Base-by-base conservation (phyloP, 257 asterid genomes). In the Forsythia viridissima region DNA sequence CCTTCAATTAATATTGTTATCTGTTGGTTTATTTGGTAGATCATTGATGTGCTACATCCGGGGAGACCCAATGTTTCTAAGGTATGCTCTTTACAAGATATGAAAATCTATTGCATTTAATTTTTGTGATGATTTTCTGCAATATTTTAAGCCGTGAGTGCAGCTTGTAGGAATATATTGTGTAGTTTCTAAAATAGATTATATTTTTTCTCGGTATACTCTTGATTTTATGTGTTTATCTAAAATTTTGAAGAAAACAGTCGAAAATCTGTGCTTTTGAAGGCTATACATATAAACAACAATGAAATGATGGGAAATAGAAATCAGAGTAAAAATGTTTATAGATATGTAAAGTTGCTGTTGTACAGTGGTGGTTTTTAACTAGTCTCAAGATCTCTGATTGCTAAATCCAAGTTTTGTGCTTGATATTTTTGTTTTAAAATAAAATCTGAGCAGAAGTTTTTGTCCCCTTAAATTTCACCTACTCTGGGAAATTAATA, bases 41-140 rank as follows among this genome's bases (percentile, higher is more conserved):
- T 94, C 74, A 91, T 94, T 75, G 97, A 94, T 76, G 96, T 94
- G 61, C 80, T 94, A 85, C 98, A 94, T 61, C 98, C 98, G 16
- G 97, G 98, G 73, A 81, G 97, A 78, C 82, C 98, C 2, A 94
- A 94, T 84, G 96, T 94, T 59, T 91, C 97, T 36, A 94, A 94
- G 98, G 98, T 93, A n/a, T 69, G 71, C 21, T 71, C 68, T 1
- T 15, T 71, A 0, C 20, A 2, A 36, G 43, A 8, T 57, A 15
- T 6, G 9, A 59, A n/a, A n/a, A 2, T 9, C 13, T 59, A 59
- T 59, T 59, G 68, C 36, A 6, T 59, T 59, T 20, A 21, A 5
- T 59, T 7, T 51, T 20, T 18, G 11, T 2, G 67, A 8, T 42
- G 21, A 16, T n/a, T 51, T 51, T 51, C 24, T 6, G 10, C 2